Base-by-base conservation (phyloP, 805 yeast species). In the Pichia deserticola region DNA sequence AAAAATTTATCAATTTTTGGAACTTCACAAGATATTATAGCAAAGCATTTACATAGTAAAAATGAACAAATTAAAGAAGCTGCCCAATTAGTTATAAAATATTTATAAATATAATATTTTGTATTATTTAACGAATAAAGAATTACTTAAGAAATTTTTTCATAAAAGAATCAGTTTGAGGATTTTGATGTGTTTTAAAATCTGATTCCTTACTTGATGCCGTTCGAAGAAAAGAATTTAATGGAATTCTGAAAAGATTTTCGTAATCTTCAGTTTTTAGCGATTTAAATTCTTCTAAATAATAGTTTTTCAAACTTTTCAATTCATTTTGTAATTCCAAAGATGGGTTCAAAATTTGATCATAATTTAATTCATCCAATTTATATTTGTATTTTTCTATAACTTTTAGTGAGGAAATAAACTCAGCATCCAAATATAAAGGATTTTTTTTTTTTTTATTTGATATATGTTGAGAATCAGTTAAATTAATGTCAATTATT, bases 401-500 rank as follows among this genome's bases (percentile, higher is more conserved):
- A 2, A 55, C 57, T 44, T 53, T 55, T 13, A 55, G 30, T 5
- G 59, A 48, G 15, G 62, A 25, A 12, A 62, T 54, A 49, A 61
- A 72, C 45, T 72, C 76, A 3, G 65, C 64, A 49, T 74, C 77
- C 47, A 58, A 62, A 45, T 60, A 72, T 15, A 72, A 47, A 5
- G 48, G 47, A 0, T 39, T 44, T 3, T 29, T 13, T 15, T 47
- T 41, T 15, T 49, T 36, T 36, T 47, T 51, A 1, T 61, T 61
- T 0, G 67, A 57, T 38, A 62, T 64, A 15, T 58, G 59, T 0
- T 45, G 39, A 6, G 35, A 7, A 11, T 57, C 53, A 0, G 63
- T 57, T 12, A 68, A 57, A 5, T 69, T 71, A 3, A 85, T 65
- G 0, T 74, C 70, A 13, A 81, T 28, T 5, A 76, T 57, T 51